Conservation (phyloP, 1,284 basidiomycete genomes). For the Sporisorium iseilematis-ciliati region DNA sequence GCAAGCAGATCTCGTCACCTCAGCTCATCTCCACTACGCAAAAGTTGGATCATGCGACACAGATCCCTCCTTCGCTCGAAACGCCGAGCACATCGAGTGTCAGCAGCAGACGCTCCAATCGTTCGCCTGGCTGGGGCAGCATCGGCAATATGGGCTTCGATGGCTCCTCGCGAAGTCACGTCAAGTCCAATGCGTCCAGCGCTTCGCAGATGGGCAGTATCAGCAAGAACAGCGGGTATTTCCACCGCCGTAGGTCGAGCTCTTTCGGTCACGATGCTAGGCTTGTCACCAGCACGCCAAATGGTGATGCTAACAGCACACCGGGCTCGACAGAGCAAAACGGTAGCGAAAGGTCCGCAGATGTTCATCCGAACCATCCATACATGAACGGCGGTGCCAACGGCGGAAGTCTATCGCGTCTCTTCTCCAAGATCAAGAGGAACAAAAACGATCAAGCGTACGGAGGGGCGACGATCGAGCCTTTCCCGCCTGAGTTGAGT, state of each 20-base stretch:
- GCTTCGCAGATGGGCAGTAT: slow-evolving; percentile 22
- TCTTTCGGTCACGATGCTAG: slow-evolving; percentile 57
- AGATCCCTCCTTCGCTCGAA: slow-evolving; percentile 23
- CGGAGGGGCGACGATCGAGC: slow-evolving; percentile 46
- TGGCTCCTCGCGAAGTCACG: slow-evolving; percentile 16
- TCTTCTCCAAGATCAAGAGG: slow-evolving; percentile 51
- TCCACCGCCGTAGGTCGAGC: slow-evolving; percentile 53
- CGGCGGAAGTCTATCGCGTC: slow-evolving; percentile 41
- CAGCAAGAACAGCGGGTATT: slow-evolving; percentile 25
- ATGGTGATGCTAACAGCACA: slow-evolving; percentile 8
- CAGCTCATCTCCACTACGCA: slow-evolving; percentile 62
- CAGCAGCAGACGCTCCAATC: slow-evolving; percentile 11
- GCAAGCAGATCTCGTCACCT: slow-evolving; percentile 59
- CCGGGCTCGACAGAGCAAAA: slow-evolving; percentile 8
- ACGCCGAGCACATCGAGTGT: slow-evolving; percentile 7
- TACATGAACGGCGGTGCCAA: slow-evolving; percentile 41
- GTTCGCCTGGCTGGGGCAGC: slow-evolving; percentile 39
- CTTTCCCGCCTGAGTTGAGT: slow-evolving; percentile 41
- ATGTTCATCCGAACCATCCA: slow-evolving; percentile 37
- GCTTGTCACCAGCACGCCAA: slow-evolving; percentile 15
- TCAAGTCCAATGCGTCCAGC: slow-evolving; percentile 19
- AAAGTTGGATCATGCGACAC: slow-evolving; percentile 49
- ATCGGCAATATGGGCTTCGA: slow-evolving; percentile 16
- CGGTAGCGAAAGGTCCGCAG: slow-evolving; percentile 6
- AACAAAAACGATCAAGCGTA: slow-evolving; percentile 36